Percentiles rank a stretch among this genome's conserved stretches.
phyloP scores from a whole-genome alignment of 1,284 basidiomycete genomes.

The Microbotryum lychnidis-dioicae region DNA sequence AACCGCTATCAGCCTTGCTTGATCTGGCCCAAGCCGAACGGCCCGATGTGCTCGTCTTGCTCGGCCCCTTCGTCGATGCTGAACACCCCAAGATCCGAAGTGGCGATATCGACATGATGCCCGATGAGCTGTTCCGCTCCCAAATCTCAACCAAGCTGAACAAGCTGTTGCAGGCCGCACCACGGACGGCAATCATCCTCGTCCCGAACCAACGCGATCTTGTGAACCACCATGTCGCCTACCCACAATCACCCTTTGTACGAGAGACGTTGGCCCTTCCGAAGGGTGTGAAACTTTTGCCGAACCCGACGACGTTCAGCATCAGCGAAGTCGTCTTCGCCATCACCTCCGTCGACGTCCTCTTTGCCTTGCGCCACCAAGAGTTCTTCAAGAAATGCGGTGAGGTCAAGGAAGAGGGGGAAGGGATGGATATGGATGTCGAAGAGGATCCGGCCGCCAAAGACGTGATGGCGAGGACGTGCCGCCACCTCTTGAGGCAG shows the following conservation, averaged over 20 bases:
- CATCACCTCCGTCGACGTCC: constrained; percentile 68
- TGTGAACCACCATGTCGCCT: constrained; percentile 68
- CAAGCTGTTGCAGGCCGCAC: constrained; percentile 54
- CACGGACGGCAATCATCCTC: constrained; percentile 62
- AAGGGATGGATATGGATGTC: constrained; percentile 32
- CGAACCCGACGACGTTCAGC: constrained; percentile 78
- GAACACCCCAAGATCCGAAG: constrained; percentile 62
- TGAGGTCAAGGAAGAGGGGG: constrained; percentile 53
- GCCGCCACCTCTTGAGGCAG: constrained; percentile 75
- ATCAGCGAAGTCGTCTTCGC: constrained; percentile 77
- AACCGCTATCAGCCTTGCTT: constrained; percentile 57
- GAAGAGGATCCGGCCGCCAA: constrained; percentile 46
- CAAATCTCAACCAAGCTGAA: constrained; percentile 57
- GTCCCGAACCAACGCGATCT: constrained; percentile 77
- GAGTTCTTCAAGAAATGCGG: constrained; percentile 66
- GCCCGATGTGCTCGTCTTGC: constrained; percentile 67
- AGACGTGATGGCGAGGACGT: constrained; percentile 69
- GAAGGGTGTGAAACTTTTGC: constrained; percentile 66
- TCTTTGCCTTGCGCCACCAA: constrained; percentile 81
- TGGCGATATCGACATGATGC: constrained; percentile 61
- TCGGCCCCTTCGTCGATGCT: constrained; percentile 81
- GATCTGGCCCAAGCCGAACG: constrained; percentile 52
- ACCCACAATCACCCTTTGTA: constrained; percentile 69
- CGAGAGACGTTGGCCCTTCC: not conserved
- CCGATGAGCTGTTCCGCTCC: constrained; percentile 59